Percentiles rank a stretch among this genome's conserved stretches.
These are phyloP conservation scores for Paramecium primaurelia DNA, from an alignment of 73 alveolate genomes.

Conservation along the genomic window DNA sequence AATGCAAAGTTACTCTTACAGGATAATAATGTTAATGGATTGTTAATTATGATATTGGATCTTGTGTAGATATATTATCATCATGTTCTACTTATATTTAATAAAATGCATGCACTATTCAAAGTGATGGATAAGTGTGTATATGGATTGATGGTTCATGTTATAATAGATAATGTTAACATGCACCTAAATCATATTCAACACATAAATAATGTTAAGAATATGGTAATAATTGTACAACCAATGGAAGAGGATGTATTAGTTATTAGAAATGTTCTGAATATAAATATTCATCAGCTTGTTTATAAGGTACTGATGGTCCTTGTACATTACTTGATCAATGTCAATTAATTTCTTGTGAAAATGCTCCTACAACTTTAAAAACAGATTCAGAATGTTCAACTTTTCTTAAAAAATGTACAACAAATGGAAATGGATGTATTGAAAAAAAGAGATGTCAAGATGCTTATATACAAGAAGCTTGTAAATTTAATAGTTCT, in stretches of 20 bases:
- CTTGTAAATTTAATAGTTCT: background rate
- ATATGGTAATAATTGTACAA: background rate
- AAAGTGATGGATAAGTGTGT: background rate
- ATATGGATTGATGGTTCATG: background rate
- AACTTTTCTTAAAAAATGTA: background rate
- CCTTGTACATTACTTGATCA: background rate
- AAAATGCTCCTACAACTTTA: background rate
- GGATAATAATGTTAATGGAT: background rate
- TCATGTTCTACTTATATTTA: background rate
- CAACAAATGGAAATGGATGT: constrained; percentile 40
- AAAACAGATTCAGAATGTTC: background rate
- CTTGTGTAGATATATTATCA: background rate
- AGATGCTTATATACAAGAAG: background rate
- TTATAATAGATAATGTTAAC: background rate
- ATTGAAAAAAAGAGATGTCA: background rate
- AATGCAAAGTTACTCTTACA: background rate
- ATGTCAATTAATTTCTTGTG: background rate
- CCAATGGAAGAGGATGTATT: constrained; percentile 14
- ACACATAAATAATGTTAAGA: background rate
- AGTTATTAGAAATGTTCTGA: background rate
- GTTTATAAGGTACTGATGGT: constrained; percentile 4
- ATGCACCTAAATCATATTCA: constrained; percentile 20
- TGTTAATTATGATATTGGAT: background rate
- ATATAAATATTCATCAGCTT: background rate
- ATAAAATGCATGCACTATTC: background rate